These are phyloP conservation scores for Xylaria arbuscula DNA, from an alignment of 2,329 filamentous ascomycete species.

Conservation along the genomic window DNA sequence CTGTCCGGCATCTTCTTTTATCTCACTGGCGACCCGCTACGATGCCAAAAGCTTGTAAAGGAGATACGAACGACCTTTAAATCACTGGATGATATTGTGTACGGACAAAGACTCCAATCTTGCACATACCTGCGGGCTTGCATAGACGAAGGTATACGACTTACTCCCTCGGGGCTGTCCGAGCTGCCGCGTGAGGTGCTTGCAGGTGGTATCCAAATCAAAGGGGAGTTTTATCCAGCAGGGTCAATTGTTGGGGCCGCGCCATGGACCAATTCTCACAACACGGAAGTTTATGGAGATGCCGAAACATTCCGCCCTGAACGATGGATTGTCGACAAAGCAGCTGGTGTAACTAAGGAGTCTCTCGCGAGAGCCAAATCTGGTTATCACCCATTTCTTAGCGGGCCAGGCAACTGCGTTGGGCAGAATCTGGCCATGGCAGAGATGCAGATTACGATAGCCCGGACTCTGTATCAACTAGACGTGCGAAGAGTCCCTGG, in stretches of 20 bases:
- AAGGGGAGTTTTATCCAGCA: conserved; percentile 39
- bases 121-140: conserved; percentile 17
- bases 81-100: conserved; percentile 6
- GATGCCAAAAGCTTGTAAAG: background rate
- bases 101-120: background rate
- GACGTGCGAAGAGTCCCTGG: conserved; percentile 42
- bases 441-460: conserved; percentile 43
- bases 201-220: conserved; percentile 19
- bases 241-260: conserved; percentile 42
- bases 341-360: background rate
- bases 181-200: conserved; percentile 9
- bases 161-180: background rate
- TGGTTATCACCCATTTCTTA: conserved; percentile 40
- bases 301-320: conserved; percentile 40
- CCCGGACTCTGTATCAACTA: conserved; percentile 40
- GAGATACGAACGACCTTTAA: conserved; percentile 19
- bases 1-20: conserved; percentile 11
- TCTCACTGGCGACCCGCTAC: background rate
- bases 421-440: conserved; percentile 44
- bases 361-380: background rate
- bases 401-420: conserved; percentile 37
- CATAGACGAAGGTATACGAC: conserved; percentile 10
- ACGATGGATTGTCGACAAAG: conserved; percentile 43
- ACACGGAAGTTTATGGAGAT: conserved; percentile 36
- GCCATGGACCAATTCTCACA: conserved; percentile 34